Percentiles rank a stretch among this genome's conserved stretches.
phyloP scores from a whole-genome alignment of 768 basidiomycete species.

The Agaricus blazei region DNA sequence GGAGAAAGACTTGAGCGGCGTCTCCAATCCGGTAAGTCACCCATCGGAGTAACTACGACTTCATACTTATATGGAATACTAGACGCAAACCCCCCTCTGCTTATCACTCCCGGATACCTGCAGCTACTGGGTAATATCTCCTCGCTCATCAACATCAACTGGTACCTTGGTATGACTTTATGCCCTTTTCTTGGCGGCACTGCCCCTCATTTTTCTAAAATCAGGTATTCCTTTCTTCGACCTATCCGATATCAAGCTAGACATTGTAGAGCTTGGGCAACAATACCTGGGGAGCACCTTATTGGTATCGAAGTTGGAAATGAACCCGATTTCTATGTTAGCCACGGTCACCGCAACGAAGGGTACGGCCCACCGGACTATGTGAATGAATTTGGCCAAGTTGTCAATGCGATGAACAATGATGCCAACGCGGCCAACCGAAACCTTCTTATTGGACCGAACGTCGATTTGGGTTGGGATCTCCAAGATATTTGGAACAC shows the following conservation, averaged over 20 bases:
- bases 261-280: constrained; percentile 57
- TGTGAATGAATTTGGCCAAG: constrained; percentile 44
- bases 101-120: constrained; percentile 61
- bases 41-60: not conserved
- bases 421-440: constrained; percentile 29
- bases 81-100: constrained; percentile 65
- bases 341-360: constrained; percentile 32
- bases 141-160: constrained; percentile 51
- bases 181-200: not conserved
- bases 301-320: constrained; percentile 72
- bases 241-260: constrained; percentile 45
- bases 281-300: constrained; percentile 58
- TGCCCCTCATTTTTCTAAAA: constrained; percentile 11
- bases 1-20: constrained; percentile 36
- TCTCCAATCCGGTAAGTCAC: constrained; percentile 35
- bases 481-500: constrained; percentile 51
- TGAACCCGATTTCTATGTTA: constrained; percentile 52
- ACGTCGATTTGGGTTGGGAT: constrained; percentile 48
- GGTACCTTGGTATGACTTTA: constrained; percentile 32
- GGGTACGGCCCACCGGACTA: constrained; percentile 43
- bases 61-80: not conserved
- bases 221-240: constrained; percentile 66
- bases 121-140: constrained; percentile 64
- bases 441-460: constrained; percentile 55
- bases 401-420: constrained; percentile 39